Evolutionary conservation across 179 eudicot species (phyloP).

Genomic region (Kewa caespitosa): DNA sequence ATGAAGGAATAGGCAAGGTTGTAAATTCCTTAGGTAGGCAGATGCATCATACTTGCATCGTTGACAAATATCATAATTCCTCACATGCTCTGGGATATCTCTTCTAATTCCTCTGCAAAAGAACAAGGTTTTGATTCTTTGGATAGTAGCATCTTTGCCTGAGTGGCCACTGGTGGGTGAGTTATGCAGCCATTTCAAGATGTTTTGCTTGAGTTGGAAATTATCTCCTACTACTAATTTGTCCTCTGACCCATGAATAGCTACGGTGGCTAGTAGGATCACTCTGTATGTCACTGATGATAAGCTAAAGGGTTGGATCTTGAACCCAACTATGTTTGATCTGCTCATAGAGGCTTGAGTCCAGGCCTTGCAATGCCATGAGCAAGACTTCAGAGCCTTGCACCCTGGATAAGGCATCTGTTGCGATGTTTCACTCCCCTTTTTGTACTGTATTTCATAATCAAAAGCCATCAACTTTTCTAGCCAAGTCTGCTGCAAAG

Average conservation of each 20-base stretch:
- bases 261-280: neutral
- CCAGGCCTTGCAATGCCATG: neutral
- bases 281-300: neutral
- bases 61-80: neutral
- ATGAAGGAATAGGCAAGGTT: neutral
- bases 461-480: neutral
- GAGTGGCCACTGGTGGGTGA: neutral
- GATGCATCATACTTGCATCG: neutral
- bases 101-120: neutral
- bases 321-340: neutral
- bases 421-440: neutral
- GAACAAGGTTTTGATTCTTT: neutral
- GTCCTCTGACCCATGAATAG: neutral
- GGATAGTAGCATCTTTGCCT: neutral
- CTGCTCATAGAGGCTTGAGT: neutral
- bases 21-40: neutral
- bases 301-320: neutral
- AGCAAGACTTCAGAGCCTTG: neutral
- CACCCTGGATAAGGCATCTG: slow-evolving; percentile 3
- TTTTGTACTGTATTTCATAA: neutral
- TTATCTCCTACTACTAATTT: neutral
- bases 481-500: neutral
- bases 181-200: neutral
- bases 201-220: neutral
- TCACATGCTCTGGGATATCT: neutral